Evolutionary conservation across 2,329 filamentous ascomycete genomes (phyloP).

Genomic region (Trichoderma citrinoviride): DNA sequence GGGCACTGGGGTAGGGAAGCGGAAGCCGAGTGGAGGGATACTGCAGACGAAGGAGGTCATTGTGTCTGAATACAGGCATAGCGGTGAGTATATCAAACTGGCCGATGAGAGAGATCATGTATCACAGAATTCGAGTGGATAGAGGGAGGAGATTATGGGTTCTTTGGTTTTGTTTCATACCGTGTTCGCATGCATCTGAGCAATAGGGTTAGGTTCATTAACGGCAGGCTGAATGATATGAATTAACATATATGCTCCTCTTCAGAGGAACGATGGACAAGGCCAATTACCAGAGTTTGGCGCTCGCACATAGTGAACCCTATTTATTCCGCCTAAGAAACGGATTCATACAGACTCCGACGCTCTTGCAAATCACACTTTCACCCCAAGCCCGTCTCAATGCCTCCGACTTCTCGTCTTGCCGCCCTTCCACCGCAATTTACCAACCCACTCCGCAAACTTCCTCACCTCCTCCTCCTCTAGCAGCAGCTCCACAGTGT

Average conservation of each 20-base stretch:
- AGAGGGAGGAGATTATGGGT: not conserved
- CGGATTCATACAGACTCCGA: not conserved
- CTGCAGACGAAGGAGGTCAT: constrained; percentile 15
- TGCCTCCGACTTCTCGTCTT: constrained; percentile 12
- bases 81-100: constrained; percentile 14
- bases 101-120: constrained; percentile 11
- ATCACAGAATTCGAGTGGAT: not conserved
- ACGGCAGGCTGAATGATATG: not conserved
- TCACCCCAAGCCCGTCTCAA: not conserved
- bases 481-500: constrained; percentile 68
- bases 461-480: constrained; percentile 67
- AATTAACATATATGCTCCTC: too few relatives aligned
- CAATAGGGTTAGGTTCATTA: not conserved
- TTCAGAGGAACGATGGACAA: not conserved
- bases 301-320: too few relatives aligned
- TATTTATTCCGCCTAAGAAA: not conserved
- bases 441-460: constrained; percentile 71
- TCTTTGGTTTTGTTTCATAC: not conserved
- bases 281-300: not conserved
- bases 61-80: constrained; percentile 14
- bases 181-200: not conserved
- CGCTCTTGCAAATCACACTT: not conserved
- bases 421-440: constrained; percentile 68
- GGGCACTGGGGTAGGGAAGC: not conserved
- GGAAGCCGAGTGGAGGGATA: constrained; percentile 10